A percentile compares a stretch with the other conserved stretches of the same genome.
phyloP scores from a whole-genome alignment of 176 grass and related monocot species.

The Calamus simplicifolius region DNA sequence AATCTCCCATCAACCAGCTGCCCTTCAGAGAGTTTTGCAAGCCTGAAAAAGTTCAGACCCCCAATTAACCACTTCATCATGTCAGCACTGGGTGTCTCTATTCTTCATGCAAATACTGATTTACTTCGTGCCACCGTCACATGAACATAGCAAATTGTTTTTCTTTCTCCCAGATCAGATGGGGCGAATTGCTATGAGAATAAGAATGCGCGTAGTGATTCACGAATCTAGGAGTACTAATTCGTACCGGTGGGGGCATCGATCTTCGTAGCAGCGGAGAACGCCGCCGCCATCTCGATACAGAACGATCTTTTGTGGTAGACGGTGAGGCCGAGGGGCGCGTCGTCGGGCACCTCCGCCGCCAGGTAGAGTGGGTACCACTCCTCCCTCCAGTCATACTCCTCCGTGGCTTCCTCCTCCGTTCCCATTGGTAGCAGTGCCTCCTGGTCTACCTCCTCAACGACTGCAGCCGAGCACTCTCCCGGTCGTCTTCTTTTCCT shows the following conservation, averaged over 20 bases:
- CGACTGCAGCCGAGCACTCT: constrained; percentile 28
- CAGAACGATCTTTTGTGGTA: constrained; percentile 83
- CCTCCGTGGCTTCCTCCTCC: constrained; percentile 16
- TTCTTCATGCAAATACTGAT: too few species aligned
- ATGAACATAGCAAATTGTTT: constrained; percentile 10
- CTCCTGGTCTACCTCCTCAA: constrained; percentile 47
- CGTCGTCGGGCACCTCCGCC: constrained; percentile 66
- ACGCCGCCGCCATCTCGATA: constrained; percentile 60
- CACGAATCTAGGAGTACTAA: too few species aligned
- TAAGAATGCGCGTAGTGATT: too few species aligned
- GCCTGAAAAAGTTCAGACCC: constrained; percentile 24
- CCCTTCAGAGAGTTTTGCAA: constrained; percentile 85
- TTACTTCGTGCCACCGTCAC: not conserved
- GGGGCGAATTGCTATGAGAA: too few species aligned
- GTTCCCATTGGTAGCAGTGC: constrained; percentile 43
- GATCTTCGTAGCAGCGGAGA: constrained; percentile 79
- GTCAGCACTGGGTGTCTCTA: too few species aligned
- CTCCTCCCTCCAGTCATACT: constrained; percentile 86
- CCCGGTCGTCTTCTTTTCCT: not conserved
- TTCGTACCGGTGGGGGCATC: constrained; percentile 71
- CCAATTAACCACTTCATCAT: not conserved
- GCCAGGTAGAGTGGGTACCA: constrained; percentile 92
- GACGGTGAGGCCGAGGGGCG: constrained; percentile 67
- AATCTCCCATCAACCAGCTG: constrained; percentile 75
- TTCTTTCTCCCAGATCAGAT: too few species aligned